Percentiles rank a stretch among this genome's conserved stretches.
Evolutionary conservation across 345 rosid species (phyloP).

Genomic region (Pistacia vera): DNA sequence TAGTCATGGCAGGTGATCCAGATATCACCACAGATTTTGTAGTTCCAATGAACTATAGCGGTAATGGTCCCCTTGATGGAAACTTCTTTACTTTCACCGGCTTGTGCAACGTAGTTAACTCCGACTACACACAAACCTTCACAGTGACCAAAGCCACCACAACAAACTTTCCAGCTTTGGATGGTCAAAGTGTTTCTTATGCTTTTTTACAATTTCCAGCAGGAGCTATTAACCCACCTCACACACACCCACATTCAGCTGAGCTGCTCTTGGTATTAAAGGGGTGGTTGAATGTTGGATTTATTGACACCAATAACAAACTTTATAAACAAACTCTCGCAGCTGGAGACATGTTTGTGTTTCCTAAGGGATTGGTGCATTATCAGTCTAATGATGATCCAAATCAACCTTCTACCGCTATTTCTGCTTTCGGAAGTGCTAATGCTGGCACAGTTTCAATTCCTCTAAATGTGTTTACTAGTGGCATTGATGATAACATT

Average conservation of each 20-base stretch:
- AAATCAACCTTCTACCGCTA: neutral
- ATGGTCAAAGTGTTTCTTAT: slow-evolving; percentile 14
- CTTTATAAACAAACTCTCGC: slow-evolving; percentile 8
- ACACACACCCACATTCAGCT: slow-evolving; percentile 14
- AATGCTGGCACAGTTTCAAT: slow-evolving; percentile 20
- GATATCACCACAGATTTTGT: neutral
- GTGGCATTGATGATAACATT: slow-evolving; percentile 20
- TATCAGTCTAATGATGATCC: slow-evolving; percentile 6
- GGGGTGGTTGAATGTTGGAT: slow-evolving; percentile 8
- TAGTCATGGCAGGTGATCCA: slow-evolving; percentile 6
- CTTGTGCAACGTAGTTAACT: neutral
- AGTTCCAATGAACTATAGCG: neutral
- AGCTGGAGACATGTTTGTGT: slow-evolving; percentile 22
- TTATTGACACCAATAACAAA: neutral
- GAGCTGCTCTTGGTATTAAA: slow-evolving; percentile 16
- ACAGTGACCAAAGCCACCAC: slow-evolving; percentile 1
- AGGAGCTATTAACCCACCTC: slow-evolving; percentile 8
- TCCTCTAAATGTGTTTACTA: slow-evolving; percentile 12
- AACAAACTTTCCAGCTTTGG: slow-evolving; percentile 1
- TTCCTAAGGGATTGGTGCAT: slow-evolving; percentile 23
- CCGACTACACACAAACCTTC: neutral
- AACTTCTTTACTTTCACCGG: slow-evolving; percentile 24
- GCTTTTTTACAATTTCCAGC: slow-evolving; percentile 7
- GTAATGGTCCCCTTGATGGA: neutral
- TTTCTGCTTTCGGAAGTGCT: slow-evolving; percentile 23